These are phyloP conservation scores for Calonectria pteridis DNA, from an alignment of 2,329 filamentous ascomycete species.

Conservation along the genomic window DNA sequence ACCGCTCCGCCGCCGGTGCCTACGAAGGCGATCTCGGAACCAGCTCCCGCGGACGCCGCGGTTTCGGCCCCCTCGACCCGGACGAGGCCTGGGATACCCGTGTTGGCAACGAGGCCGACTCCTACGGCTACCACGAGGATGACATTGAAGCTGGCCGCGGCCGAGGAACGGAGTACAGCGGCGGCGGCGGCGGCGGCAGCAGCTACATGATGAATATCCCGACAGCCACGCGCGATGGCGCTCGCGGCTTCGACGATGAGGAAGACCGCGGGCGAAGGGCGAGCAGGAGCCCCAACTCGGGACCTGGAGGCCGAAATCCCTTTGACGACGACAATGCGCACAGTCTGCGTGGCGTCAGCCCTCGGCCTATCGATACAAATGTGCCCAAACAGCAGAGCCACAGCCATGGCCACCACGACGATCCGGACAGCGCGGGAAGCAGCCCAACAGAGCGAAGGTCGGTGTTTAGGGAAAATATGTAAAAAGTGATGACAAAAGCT, in stretches of 20 bases:
- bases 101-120: constrained; percentile 79
- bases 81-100: constrained; percentile 89
- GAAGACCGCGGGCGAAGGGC: constrained; percentile 57
- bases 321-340: constrained; percentile 78
- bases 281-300: constrained; percentile 57
- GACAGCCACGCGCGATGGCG: constrained; percentile 46
- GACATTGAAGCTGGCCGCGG: constrained; percentile 49
- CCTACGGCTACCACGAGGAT: constrained; percentile 81
- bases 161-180: constrained; percentile 50
- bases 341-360: constrained; percentile 79
- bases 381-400: constrained; percentile 45
- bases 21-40: constrained; percentile 73
- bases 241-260: constrained; percentile 37
- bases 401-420: constrained; percentile 37
- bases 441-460: constrained; percentile 78
- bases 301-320: constrained; percentile 65
- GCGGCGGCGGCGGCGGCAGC: constrained; percentile 55
- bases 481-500: constrained; percentile 30
- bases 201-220: constrained; percentile 65
- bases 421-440: constrained; percentile 57
- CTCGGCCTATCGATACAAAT: constrained; percentile 74
- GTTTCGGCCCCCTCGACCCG: constrained; percentile 79
- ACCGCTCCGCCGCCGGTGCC: constrained; percentile 75
- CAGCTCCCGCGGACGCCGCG: constrained; percentile 60
- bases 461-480: constrained; percentile 78